Percentiles rank a stretch among this genome's conserved stretches.
phyloP scores from a whole-genome alignment of 106 monocot genomes.

The Platanthera guangdongensis region DNA sequence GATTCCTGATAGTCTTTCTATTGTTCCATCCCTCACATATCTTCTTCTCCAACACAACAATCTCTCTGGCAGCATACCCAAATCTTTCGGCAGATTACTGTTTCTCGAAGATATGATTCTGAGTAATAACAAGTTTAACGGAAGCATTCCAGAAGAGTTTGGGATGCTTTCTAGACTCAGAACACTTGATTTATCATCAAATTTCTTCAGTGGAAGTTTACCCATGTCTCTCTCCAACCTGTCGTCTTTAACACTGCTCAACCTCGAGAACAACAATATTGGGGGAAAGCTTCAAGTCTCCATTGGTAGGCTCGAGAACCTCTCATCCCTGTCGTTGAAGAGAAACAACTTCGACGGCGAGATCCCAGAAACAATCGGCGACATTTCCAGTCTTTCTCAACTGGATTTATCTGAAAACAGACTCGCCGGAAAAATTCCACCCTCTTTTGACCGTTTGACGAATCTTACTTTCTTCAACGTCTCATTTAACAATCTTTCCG shows the following conservation, averaged over 20 bases:
- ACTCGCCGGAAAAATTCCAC: slow-evolving; percentile 60
- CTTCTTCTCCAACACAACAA: slow-evolving; percentile 29
- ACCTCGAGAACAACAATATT: slow-evolving; percentile 27
- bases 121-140: slow-evolving; percentile 48
- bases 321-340: slow-evolving; percentile 43
- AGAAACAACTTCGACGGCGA: slow-evolving; percentile 39
- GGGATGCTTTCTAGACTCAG: slow-evolving; percentile 23
- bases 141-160: slow-evolving; percentile 45
- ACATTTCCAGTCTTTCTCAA: slow-evolving; percentile 35
- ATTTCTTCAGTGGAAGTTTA: slow-evolving; percentile 27
- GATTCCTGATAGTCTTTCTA: slow-evolving; percentile 32
- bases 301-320: slow-evolving; percentile 49
- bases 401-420: slow-evolving; percentile 73
- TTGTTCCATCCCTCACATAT: slow-evolving; percentile 15
- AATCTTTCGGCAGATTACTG: slow-evolving; percentile 16
- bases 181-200: slow-evolving; percentile 22
- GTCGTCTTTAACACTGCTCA: slow-evolving; percentile 25
- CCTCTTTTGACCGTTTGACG: slow-evolving; percentile 22
- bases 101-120: slow-evolving; percentile 34
- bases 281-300: slow-evolving; percentile 14
- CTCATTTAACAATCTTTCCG: slow-evolving; percentile 74
- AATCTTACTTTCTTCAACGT: slow-evolving; percentile 62
- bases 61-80: slow-evolving; percentile 48
- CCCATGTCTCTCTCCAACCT: slow-evolving; percentile 27
- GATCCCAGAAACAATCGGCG: slow-evolving; percentile 58